phyloP scores from a whole-genome alignment of 2,329 filamentous ascomycete species.

The Penicillium sp. region DNA sequence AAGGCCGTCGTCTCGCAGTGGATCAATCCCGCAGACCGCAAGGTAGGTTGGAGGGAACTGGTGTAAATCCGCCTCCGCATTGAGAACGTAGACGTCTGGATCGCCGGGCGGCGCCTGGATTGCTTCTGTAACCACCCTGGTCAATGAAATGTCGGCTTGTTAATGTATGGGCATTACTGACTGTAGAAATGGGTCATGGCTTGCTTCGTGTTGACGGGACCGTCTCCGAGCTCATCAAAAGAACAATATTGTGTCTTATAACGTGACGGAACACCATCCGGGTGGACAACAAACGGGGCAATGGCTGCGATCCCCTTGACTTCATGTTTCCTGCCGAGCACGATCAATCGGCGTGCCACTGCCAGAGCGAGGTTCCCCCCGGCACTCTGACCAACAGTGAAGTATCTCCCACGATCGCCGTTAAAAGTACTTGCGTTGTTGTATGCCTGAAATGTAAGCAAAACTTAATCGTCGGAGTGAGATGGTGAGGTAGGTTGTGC shows the following conservation, averaged over 20 bases:
- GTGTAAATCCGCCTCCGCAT: slow-evolving; percentile 2
- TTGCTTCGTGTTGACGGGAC: slow-evolving; percentile 3
- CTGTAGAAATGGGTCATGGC: slow-evolving; percentile 3
- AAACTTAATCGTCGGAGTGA: not conserved
- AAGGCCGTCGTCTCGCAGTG: slow-evolving; percentile 5
- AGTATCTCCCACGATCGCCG: slow-evolving; percentile 43
- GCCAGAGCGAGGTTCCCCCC: slow-evolving; percentile 47
- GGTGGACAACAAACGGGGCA: slow-evolving; percentile 42
- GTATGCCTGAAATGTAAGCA: slow-evolving; percentile 12
- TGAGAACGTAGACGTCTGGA: slow-evolving; percentile 1
- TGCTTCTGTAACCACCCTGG: not conserved
- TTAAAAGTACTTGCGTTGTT: slow-evolving; percentile 41
- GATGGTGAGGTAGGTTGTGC: slow-evolving; percentile 1
- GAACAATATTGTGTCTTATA: slow-evolving; percentile 24
- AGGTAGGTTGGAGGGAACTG: slow-evolving; percentile 4
- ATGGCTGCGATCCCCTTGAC: slow-evolving; percentile 42
- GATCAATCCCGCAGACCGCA: slow-evolving; percentile 4
- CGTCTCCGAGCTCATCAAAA: slow-evolving; percentile 4
- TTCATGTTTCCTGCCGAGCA: slow-evolving; percentile 34
- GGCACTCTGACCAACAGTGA: slow-evolving; percentile 46
- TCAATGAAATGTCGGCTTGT: not conserved
- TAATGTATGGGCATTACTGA: slow-evolving; percentile 1
- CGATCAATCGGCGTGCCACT: slow-evolving; percentile 40
- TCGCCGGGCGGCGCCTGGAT: not conserved
- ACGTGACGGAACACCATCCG: slow-evolving; percentile 38